These are phyloP conservation scores for Scheffersomyces ergatensis DNA, from an alignment of 805 yeast species.

Conservation along the genomic window DNA sequence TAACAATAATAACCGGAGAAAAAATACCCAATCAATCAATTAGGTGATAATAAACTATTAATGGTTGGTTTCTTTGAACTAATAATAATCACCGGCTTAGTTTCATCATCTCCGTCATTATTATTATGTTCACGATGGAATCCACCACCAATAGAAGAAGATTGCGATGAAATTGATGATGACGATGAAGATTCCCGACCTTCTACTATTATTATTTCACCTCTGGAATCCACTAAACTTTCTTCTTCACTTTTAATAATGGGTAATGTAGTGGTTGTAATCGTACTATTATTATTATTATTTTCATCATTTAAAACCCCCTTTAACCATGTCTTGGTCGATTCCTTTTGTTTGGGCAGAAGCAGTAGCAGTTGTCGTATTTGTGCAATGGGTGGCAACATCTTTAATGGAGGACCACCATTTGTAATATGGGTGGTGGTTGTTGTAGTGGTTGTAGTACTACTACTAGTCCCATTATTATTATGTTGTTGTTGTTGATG, in stretches of 20 bases:
- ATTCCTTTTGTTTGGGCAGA: conserved; percentile 1
- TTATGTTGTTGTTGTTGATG: conserved; percentile 2
- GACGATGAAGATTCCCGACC: not conserved
- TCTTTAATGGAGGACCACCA: not conserved
- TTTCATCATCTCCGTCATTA: not conserved
- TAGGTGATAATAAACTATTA: conserved; percentile 27
- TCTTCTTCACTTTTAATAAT: not conserved
- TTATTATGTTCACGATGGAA: not conserved
- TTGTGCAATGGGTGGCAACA: conserved; percentile 1
- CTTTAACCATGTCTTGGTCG: conserved; percentile 22
- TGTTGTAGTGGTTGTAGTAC: conserved; percentile 5
- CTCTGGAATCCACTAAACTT: too few relatives aligned
- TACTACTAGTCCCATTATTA: too few relatives aligned
- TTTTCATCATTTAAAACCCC: conserved; percentile 26
- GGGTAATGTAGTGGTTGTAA: not conserved
- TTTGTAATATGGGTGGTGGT: conserved; percentile 5
- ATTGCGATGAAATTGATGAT: too few relatives aligned
- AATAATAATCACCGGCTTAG: conserved; percentile 1
- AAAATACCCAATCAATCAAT: conserved; percentile 1
- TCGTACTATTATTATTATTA: not conserved
- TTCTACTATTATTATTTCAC: not conserved
- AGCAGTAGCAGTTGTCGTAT: not conserved
- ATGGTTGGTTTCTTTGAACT: conserved; percentile 29
- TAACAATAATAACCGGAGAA: too few relatives aligned
- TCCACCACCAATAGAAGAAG: not conserved